These are phyloP conservation scores for Protomyces pachydermus DNA, from an alignment of 1,139 yeast genomes.

Conservation along the genomic window DNA sequence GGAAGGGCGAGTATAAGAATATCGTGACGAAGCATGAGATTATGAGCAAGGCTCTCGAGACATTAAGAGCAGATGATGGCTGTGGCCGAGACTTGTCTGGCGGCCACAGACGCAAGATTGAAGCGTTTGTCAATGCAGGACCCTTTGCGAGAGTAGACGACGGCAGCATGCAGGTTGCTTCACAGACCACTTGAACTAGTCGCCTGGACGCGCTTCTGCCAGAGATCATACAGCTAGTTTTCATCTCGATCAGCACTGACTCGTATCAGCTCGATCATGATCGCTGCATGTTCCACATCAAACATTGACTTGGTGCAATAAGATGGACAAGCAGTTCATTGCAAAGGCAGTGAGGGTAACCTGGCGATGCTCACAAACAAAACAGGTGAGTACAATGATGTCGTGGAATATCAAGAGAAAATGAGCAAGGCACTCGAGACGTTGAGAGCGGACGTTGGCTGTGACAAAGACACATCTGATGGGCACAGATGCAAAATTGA, in stretches of 20 bases:
- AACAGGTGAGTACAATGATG: neutral
- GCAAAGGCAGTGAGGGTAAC: neutral
- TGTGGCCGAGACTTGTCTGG: neutral
- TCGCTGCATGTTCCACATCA: too few relatives aligned
- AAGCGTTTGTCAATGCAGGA: neutral
- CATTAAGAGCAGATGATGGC: neutral
- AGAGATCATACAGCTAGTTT: neutral
- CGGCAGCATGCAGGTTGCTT: neutral
- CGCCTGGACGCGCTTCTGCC: neutral
- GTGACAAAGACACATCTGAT: neutral
- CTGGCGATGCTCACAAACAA: neutral
- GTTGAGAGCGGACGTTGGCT: neutral
- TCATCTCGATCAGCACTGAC: too few relatives aligned
- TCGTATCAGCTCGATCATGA: too few relatives aligned
- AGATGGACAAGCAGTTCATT: too few relatives aligned
- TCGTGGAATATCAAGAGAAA: too few relatives aligned
- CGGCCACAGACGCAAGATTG: neutral
- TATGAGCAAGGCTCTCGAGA: neutral
- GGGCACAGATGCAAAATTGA: neutral
- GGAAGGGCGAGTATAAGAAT: neutral
- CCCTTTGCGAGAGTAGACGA: neutral
- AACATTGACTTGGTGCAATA: too few relatives aligned
- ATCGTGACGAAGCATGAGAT: neutral
- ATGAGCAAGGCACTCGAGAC: neutral
- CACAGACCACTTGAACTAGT: neutral